Evolutionary conservation across 2,329 filamentous ascomycete species (phyloP), one percentile per base, ranked within the genome.

Genomic region (Aspergillus fischeri): DNA sequence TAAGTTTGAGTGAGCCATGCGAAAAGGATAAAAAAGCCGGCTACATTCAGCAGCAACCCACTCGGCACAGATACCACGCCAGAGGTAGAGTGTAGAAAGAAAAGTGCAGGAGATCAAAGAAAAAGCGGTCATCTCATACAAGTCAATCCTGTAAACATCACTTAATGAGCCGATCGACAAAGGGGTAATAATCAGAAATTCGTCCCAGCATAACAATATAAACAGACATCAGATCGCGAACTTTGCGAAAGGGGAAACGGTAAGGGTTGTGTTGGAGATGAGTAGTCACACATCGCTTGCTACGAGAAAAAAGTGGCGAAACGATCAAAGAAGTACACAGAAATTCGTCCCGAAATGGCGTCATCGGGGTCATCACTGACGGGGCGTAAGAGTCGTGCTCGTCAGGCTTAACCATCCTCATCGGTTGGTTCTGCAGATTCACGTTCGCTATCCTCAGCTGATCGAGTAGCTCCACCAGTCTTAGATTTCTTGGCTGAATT

Each of bases 381-480:
- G 32, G 32, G 14, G 32, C 32, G 32, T 38, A 17, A 38, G 6
- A 38, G 32, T 38, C 32, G 14, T 17, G 32, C 32, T 38, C 32
- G 14, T 35, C 32, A 35, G 14, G 45, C 38, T 73, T 63, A 77
- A 60, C 74, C 80, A 59, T 82, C 80, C 53, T 80, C 80, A 62
- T 81, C 81, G 38, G 80, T 81, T 65, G 69, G 64, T n/a, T 71
- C 70, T 25, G 66, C 72, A 14, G 71, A 74, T 50, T 82, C 81
- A 54, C 79, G 78, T 56, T 83, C 81, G 51, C 81, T 81, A 54
- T 81, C 80, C 53, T 83, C 81, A 60, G 76, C 81, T 24, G 73
- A 67, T 57, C 76, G 69, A 51, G 60, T 68, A 35, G 67, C 63
- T 27, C 63, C 69, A 29, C 67, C 69, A 5, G 73, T 73, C 71